Conservation (phyloP, 2,329 filamentous ascomycete species). For the Diplodia mutila region DNA sequence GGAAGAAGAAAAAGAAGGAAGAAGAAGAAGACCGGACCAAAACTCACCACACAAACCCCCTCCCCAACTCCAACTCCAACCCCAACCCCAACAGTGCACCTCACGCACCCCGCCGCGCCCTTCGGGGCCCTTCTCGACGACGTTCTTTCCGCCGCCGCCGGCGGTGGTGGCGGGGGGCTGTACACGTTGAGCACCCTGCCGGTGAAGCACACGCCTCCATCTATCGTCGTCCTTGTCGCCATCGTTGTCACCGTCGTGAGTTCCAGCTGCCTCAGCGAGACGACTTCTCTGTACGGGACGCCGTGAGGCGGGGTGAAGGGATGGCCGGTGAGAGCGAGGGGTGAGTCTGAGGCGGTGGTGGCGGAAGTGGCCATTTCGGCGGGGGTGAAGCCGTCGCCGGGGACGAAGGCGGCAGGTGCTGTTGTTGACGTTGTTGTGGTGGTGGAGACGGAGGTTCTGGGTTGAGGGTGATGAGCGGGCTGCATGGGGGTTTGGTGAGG, state of each 20-base stretch:
- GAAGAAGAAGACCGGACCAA: no score
- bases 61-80: constrained; percentile 61
- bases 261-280: no score
- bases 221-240: constrained; percentile 46
- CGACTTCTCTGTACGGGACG: constrained; percentile 50
- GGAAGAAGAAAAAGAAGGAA: neutral
- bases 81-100: constrained; percentile 61
- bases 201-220: constrained; percentile 54
- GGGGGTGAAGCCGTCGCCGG: constrained; percentile 59
- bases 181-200: constrained; percentile 62
- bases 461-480: no score
- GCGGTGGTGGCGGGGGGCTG: constrained; percentile 40
- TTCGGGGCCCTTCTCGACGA: no score
- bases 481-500: neutral
- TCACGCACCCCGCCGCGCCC: constrained; percentile 56
- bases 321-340: neutral
- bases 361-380: constrained; percentile 39
- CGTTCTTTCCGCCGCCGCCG: constrained; percentile 42
- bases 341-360: neutral
- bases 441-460: no score
- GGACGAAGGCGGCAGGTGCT: constrained; percentile 19
- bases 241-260: no score
- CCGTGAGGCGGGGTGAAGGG: constrained; percentile 1
- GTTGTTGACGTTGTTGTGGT: constrained; percentile 29
- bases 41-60: constrained; percentile 55